Evolutionary conservation across 129 eudicot genomes (phyloP).

Genomic region (Flaveria robusta): DNA sequence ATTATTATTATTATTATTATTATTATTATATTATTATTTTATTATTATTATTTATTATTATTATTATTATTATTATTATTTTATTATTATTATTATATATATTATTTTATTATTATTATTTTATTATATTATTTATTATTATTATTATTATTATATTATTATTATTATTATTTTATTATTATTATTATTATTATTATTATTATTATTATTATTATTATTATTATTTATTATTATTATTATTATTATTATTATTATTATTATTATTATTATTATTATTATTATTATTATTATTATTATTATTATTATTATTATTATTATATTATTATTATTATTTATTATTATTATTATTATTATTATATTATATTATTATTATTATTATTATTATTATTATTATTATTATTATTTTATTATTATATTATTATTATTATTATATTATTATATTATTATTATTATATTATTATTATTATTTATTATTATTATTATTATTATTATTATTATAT

Average conservation of each 20-base stretch:
- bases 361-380: background rate
- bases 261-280: background rate
- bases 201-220: background rate
- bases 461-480: background rate
- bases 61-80: background rate
- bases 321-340: background rate
- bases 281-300: background rate
- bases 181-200: background rate
- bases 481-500: background rate
- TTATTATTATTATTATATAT: too few species aligned
- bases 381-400: background rate
- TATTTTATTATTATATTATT: background rate
- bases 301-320: background rate
- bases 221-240: background rate
- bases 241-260: background rate
- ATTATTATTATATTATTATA: background rate
- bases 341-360: background rate
- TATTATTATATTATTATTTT: too few species aligned
- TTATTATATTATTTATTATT: background rate
- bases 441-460: background rate
- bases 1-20: background rate
- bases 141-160: too few species aligned
- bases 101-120: background rate
- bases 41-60: background rate
- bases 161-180: too few species aligned